Percentiles rank a stretch among this genome's conserved stretches.
Conservation (phyloP, 2,329 filamentous ascomycete species). For the Coleophoma crateriformis region DNA sequence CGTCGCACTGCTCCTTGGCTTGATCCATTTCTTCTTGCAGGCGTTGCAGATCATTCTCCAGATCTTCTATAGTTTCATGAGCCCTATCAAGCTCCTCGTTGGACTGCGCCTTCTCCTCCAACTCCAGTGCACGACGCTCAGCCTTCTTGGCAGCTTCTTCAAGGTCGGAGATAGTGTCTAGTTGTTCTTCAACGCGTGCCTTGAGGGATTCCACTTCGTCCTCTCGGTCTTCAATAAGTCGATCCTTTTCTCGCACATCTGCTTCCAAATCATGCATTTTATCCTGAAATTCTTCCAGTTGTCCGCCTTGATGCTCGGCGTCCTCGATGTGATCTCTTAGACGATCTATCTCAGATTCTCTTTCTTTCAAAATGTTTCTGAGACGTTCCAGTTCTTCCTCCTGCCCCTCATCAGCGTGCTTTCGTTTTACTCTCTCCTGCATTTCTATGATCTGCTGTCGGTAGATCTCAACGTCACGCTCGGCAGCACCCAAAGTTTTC, state of each 20-base stretch:
- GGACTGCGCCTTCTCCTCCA: constrained; percentile 51
- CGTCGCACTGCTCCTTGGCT: constrained; percentile 46
- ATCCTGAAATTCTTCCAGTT: constrained; percentile 63
- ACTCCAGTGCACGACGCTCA: constrained; percentile 42
- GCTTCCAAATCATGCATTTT: constrained; percentile 72
- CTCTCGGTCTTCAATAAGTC: constrained; percentile 65
- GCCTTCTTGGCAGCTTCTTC: constrained; percentile 55
- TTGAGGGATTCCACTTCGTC: constrained; percentile 68
- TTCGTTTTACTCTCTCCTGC: constrained; percentile 73
- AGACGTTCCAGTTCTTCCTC: constrained; percentile 55
- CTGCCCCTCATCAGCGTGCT: constrained; percentile 66
- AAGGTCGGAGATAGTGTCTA: constrained; percentile 45
- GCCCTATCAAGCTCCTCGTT: constrained; percentile 49
- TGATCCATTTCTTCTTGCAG: constrained; percentile 50
- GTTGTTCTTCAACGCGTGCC: constrained; percentile 44
- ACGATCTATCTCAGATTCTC: constrained; percentile 40
- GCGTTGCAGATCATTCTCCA: constrained; percentile 48
- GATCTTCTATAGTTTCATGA: constrained; percentile 46
- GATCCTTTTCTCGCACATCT: constrained; percentile 71
- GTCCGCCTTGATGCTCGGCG: constrained; percentile 43
- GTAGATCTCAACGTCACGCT: constrained; percentile 82
- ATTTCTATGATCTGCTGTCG: constrained; percentile 76
- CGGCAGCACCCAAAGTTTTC: constrained; percentile 76
- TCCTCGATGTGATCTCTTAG: constrained; percentile 38
- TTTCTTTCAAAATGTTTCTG: constrained; percentile 49